These are phyloP conservation scores for Cladosporium sp. DNA, from an alignment of 2,329 filamentous ascomycete genomes.

Conservation along the genomic window DNA sequence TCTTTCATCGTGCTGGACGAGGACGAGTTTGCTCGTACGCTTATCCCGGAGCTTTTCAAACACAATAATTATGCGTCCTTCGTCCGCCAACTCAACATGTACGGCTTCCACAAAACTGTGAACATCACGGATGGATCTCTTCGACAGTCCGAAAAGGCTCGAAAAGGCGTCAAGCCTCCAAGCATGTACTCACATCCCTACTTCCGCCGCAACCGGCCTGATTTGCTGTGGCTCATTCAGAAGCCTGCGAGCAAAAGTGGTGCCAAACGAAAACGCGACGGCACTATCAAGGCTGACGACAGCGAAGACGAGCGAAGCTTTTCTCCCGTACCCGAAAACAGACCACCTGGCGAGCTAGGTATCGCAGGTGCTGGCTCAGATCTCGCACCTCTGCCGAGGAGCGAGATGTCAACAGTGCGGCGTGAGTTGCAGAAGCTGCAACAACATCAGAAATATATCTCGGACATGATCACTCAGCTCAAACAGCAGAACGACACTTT, in stretches of 20 bases:
- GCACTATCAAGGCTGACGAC: conserved; percentile 61
- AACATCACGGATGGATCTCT: conserved; percentile 94
- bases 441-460: conserved; percentile 81
- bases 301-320: conserved; percentile 62
- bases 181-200: conserved; percentile 98
- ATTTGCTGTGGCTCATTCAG: conserved; percentile 91
- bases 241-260: conserved; percentile 73
- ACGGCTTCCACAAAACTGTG: conserved; percentile 53
- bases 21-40: conserved; percentile 74
- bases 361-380: conserved; percentile 39
- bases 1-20: conserved; percentile 97
- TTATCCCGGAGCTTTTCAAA: conserved; percentile 73
- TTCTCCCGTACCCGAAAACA: conserved; percentile 25
- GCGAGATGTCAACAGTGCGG: conserved; percentile 73
- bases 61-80: conserved; percentile 78
- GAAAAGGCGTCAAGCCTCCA: conserved; percentile 86
- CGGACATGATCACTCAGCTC: conserved; percentile 72
- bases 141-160: conserved; percentile 93
- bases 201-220: conserved; percentile 88
- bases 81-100: conserved; percentile 63
- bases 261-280: conserved; percentile 49
- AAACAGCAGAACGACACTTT: conserved; percentile 83
- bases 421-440: conserved; percentile 78
- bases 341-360: conserved; percentile 23
- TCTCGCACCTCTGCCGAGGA: conserved; percentile 55